A percentile compares a stretch with the other conserved stretches of the same genome.
phyloP scores from a whole-genome alignment of 1,284 basidiomycete genomes.

The Grifola frondosa region DNA sequence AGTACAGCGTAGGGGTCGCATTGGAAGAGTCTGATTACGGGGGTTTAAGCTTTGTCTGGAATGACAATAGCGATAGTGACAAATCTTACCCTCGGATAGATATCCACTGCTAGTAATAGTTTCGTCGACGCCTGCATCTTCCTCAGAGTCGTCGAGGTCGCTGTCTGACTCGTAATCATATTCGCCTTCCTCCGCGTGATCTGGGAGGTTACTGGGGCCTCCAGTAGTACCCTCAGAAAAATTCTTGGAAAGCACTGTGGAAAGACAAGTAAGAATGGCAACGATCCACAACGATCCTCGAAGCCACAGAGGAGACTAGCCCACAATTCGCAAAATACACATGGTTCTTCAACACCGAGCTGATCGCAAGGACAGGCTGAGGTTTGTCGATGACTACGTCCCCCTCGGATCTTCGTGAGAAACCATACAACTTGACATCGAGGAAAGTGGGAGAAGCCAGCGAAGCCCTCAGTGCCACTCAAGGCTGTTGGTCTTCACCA shows the following conservation, averaged over 20 bases:
- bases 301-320: neutral
- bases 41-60: neutral
- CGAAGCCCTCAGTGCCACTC: slow-evolving; percentile 13
- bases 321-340: slow-evolving; percentile 24
- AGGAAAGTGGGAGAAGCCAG: slow-evolving; percentile 12
- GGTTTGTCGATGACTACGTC: slow-evolving; percentile 17
- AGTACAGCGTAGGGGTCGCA: neutral
- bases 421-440: slow-evolving; percentile 25
- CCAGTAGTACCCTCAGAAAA: slow-evolving; percentile 17
- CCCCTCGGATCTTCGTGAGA: slow-evolving; percentile 16
- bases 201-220: slow-evolving; percentile 1
- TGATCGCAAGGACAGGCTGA: slow-evolving; percentile 16
- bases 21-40: neutral
- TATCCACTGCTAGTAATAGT: neutral
- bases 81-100: slow-evolving; percentile 4
- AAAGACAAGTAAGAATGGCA: neutral
- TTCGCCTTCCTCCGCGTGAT: slow-evolving; percentile 8
- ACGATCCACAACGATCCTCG: neutral
- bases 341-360: slow-evolving; percentile 18
- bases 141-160: slow-evolving; percentile 26
- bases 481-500: slow-evolving; percentile 7
- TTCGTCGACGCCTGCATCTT: slow-evolving; percentile 2
- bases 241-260: slow-evolving; percentile 21
- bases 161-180: slow-evolving; percentile 30
- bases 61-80: neutral